Evolutionary conservation across 176 grass and related monocot species (phyloP).

Genomic region (Bonia amplexicaulis): DNA sequence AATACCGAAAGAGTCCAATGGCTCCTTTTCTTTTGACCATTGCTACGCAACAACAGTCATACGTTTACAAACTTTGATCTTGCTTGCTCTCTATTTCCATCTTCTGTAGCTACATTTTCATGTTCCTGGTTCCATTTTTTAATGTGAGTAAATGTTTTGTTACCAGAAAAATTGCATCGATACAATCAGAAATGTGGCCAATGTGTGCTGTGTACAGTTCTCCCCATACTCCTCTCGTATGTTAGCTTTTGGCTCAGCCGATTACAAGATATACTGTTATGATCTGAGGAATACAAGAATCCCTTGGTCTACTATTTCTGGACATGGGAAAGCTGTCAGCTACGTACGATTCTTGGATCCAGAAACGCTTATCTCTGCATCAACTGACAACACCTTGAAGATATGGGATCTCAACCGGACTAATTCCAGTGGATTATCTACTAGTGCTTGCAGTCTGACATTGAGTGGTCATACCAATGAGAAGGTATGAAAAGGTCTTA

Average conservation of each 20-base stretch:
- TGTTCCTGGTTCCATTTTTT: background rate
- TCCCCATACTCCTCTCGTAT: constrained; percentile 81
- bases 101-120: background rate
- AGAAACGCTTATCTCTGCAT: constrained; percentile 77
- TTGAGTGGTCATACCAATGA: constrained; percentile 90
- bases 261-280: constrained; percentile 95
- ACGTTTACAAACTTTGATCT: background rate
- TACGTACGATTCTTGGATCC: constrained; percentile 89
- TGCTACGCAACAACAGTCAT: background rate
- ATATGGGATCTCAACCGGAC: constrained; percentile 91
- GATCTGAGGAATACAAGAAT: constrained; percentile 95
- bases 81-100: background rate
- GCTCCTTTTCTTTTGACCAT: background rate
- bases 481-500: constrained; percentile 48
- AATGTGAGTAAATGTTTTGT: constrained; percentile 17
- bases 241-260: constrained; percentile 83
- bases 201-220: constrained; percentile 91
- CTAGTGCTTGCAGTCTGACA: constrained; percentile 61
- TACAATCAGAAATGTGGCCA: constrained; percentile 82
- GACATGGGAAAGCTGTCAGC: constrained; percentile 92
- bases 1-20: background rate
- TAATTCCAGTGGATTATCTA: constrained; percentile 56
- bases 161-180: constrained; percentile 70
- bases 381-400: constrained; percentile 95
- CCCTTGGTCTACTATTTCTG: constrained; percentile 93